phyloP scores from a whole-genome alignment of 164 flowering plant genomes.

The Tetrastigma voinierianum region DNA sequence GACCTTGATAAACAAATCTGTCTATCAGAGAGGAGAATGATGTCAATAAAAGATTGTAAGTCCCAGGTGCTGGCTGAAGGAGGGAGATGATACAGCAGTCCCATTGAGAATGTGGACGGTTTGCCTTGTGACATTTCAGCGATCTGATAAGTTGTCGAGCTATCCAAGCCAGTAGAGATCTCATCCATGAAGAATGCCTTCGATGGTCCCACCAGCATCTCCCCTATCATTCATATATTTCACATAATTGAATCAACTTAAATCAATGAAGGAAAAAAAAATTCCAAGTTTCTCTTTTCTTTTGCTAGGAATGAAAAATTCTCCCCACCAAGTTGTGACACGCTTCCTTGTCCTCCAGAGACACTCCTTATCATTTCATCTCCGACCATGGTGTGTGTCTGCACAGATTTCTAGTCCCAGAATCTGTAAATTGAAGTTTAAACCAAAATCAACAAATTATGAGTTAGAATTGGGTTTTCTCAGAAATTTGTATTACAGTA shows the following conservation, averaged over 20 bases:
- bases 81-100: constrained; percentile 49
- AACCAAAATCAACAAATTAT: too few relatives aligned
- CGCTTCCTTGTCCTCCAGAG: constrained; percentile 43
- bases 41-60: constrained; percentile 49
- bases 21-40: constrained; percentile 39
- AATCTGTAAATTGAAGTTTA: constrained; percentile 15
- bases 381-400: constrained; percentile 41
- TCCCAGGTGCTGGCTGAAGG: constrained; percentile 62
- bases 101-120: constrained; percentile 40
- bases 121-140: constrained; percentile 48
- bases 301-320: too few relatives aligned
- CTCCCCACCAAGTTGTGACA: constrained; percentile 33
- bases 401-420: constrained; percentile 39
- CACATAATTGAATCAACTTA: constrained; percentile 23
- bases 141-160: constrained; percentile 63
- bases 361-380: constrained; percentile 41
- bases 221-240: too few relatives aligned
- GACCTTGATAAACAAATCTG: constrained; percentile 51
- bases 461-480: neutral
- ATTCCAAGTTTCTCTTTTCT: too few relatives aligned
- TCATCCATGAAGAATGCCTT: too few relatives aligned
- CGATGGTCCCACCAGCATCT: too few relatives aligned
- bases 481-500: neutral
- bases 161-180: too few relatives aligned
- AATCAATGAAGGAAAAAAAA: too few relatives aligned